Base-by-base conservation (phyloP, 106 monocot species). In the Platanthera zijinensis region DNA sequence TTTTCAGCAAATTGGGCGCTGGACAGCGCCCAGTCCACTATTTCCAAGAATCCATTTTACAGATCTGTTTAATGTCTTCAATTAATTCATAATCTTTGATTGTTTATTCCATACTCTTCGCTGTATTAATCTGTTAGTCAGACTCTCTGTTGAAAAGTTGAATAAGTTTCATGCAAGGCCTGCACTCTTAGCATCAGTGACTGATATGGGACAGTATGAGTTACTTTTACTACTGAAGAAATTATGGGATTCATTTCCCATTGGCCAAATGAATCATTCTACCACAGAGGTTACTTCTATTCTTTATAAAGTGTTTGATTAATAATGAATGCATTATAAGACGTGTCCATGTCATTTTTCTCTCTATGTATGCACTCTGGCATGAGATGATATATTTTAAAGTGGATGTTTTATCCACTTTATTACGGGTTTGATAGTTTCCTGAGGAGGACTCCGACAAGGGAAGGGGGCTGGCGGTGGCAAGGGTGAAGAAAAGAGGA, bases 211-310 rank as follows among this genome's bases (percentile, higher is more conserved):
- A 22, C 64, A 67, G 52, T 66, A 83, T 69, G 79, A 14, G n/a
- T 63, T 84, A 45, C 15, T 64, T 77, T 22, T 57, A n/a, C 54
- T 67, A 63, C 76, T 93, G 50, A 84, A 77, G 76, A 97, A 83
- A 76, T 82, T 97, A 73, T 89, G 82, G 86, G 87, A 82, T 74
- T 51, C 57, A 51, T 92, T 92, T 86, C 95, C 95, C 50, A 48
- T 92, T 50, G 77, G 78, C 49, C 75, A 80, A 48, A 77, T 73
- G 46, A 56, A 82, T 48, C 61, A 80, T 39, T 78, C 76, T 28
- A 28, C 68, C 21, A 73, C 82, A 70, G 90, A 90, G 92, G 95
- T 95, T 76, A 8, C 21, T 61, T 61, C 21, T 22, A 77, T 62
- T 48, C 9, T 72, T 56, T 79, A 76, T 18, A 10, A 30, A 22